Conservation (phyloP, 768 basidiomycete genomes). For the Lentinula guzmanii region DNA sequence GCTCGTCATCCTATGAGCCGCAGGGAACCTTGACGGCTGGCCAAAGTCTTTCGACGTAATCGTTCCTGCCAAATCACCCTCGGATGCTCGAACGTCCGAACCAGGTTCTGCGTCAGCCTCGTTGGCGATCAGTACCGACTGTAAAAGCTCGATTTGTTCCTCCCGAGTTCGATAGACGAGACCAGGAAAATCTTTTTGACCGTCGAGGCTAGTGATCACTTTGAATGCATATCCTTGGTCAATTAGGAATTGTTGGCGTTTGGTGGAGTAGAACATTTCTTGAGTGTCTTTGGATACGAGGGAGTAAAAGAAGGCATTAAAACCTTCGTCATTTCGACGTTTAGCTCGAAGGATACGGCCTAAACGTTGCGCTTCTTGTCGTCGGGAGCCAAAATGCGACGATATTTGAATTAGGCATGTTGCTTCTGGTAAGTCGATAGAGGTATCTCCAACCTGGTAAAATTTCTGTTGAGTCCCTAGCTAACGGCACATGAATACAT, state of each 20-base stretch:
- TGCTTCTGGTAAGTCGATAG: constrained; percentile 97
- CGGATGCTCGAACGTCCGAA: constrained; percentile 74
- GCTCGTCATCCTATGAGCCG: constrained; percentile 73
- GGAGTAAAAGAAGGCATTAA: constrained; percentile 99
- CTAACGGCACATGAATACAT: constrained; percentile 1
- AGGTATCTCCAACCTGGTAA: constrained; percentile 88
- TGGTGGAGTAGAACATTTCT: constrained; percentile 99
- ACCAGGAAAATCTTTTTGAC: constrained; percentile 77
- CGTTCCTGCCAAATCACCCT: constrained; percentile 81
- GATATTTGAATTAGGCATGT: constrained; percentile 99
- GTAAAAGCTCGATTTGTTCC: constrained; percentile 95
- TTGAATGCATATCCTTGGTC: constrained; percentile 99
- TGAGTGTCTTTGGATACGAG: constrained; percentile 98
- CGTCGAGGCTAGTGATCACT: constrained; percentile 96
- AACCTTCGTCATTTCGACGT: constrained; percentile 96
- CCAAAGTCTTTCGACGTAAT: constrained; percentile 86
- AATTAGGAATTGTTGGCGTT: constrained; percentile 97
- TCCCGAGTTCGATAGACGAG: constrained; percentile 88
- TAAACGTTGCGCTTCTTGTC: constrained; percentile 95
- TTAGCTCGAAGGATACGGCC: constrained; percentile 97
- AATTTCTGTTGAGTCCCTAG: neutral
- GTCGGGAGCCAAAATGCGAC: constrained; percentile 95
- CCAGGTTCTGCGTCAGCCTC: constrained; percentile 89
- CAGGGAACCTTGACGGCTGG: constrained; percentile 52
- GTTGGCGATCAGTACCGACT: constrained; percentile 84